These are phyloP conservation scores for Cadophora luteo-olivacea DNA, from an alignment of 2,329 filamentous ascomycete species.

Conservation along the genomic window DNA sequence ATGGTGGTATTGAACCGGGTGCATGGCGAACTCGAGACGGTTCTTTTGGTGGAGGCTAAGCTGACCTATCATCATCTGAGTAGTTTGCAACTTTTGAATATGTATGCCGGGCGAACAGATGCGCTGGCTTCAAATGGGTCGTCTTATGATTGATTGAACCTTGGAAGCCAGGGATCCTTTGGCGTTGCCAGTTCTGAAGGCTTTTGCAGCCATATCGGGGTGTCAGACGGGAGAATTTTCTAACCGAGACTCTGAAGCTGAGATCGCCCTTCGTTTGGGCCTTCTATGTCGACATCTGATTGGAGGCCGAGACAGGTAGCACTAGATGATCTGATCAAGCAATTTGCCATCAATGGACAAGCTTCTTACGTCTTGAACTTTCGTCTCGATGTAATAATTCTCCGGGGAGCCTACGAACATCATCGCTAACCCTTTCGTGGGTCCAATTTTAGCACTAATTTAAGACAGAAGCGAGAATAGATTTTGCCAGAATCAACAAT, in stretches of 20 bases:
- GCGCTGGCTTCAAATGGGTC: neutral
- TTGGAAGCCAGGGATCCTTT: neutral
- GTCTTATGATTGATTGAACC: neutral
- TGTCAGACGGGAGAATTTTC: conserved; percentile 11
- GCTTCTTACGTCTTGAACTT: neutral
- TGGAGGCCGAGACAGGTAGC: neutral
- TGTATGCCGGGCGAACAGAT: neutral
- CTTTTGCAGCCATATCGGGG: neutral
- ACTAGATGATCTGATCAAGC: neutral
- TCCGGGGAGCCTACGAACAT: neutral
- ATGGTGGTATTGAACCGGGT: neutral
- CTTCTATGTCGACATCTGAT: neutral
- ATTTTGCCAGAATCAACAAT: neutral
- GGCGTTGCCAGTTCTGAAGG: neutral
- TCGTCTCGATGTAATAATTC: neutral
- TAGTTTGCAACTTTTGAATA: neutral
- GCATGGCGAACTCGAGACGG: neutral
- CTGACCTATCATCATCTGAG: neutral
- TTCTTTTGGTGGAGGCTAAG: conserved; percentile 4
- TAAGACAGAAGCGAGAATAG: neutral
- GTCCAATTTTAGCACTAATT: neutral
- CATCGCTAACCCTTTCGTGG: neutral
- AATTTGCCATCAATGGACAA: neutral
- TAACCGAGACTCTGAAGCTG: conserved; percentile 3
- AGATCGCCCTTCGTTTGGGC: neutral